Base-by-base conservation (phyloP, 2,329 filamentous ascomycete species). In the Madurella fahalii region DNA sequence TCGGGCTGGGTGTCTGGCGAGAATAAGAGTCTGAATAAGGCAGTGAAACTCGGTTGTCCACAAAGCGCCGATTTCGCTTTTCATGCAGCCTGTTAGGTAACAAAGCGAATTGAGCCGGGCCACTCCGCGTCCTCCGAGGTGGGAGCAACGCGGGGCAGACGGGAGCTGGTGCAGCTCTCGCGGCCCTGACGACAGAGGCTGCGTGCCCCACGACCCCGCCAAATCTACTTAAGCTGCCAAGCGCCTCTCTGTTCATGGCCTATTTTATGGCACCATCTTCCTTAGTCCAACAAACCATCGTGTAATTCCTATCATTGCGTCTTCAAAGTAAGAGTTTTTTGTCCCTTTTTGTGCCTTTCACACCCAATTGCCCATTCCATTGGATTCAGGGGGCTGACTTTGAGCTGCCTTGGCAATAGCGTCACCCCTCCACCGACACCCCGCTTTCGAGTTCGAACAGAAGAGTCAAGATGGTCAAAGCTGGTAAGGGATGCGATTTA, bases 401-500 rank as follows among this genome's bases (percentile, higher is more conserved):
- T 31, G 25, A 32, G 18, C 41, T 47, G 37, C 43, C 9, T 25
- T 25, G 8, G 4, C 25, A 3, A 31, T 9, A 31, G 12, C 25
- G 50, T 40, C 54, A 40, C 52, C 52, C 56, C 49, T 50, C 49
- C 44, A 53, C 11, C 9, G 9, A 37, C 40, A 40, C 42, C 50
- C 50, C 47, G 40, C 40, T 37, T 37, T 18, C 13, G 30, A 47
- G 17, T 46, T 15, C 50, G 43, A 50, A 50, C 53, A 51, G n/a
- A 50, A 41, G 49, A 46, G 47, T 43, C 68, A 72, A 66, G 48
- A 72, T 72, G 70, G 70, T 72, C 64, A 72, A 72, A 60, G 70
- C 70, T 50, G 70, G 70, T 72, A 66, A 59, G 62, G 34, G 16
- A 39, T 11, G 43, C 20, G 1, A 37, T 5, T 37, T 37, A 9